Conservation (phyloP, 306 rosid genomes). For the Quercus berberidifolia region DNA sequence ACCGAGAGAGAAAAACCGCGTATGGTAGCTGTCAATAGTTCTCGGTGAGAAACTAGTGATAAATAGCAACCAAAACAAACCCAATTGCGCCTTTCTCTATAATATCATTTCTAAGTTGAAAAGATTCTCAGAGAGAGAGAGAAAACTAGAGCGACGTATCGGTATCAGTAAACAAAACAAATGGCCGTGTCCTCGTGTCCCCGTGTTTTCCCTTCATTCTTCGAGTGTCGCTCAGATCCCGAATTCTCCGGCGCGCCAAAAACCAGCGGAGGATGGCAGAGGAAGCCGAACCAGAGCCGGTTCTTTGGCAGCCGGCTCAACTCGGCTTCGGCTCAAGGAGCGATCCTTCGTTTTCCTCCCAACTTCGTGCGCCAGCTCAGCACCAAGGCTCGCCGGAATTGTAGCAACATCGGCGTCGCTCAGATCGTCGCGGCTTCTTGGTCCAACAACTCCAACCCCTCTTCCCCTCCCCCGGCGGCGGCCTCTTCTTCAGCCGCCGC, state of each 20-base stretch:
- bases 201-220: conserved; percentile 32
- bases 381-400: conserved; percentile 88
- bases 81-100: too few species aligned
- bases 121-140: not conserved
- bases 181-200: conserved; percentile 56
- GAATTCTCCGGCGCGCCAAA: conserved; percentile 35
- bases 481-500: conserved; percentile 49
- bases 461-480: conserved; percentile 29
- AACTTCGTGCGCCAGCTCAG: conserved; percentile 91
- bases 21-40: too few species aligned
- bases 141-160: too few species aligned
- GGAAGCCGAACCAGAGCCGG: conserved; percentile 23
- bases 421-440: conserved; percentile 99
- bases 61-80: too few species aligned
- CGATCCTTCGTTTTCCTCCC: conserved; percentile 75
- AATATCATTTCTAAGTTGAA: too few species aligned
- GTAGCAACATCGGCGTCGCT: conserved; percentile 98
- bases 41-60: too few species aligned
- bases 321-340: not conserved
- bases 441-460: conserved; percentile 51
- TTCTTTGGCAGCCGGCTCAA: conserved; percentile 1
- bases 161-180: not conserved
- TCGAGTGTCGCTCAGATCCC: conserved; percentile 42
- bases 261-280: conserved; percentile 5
- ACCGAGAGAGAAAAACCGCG: too few species aligned